Evolutionary conservation across 1,139 yeast genomes (phyloP).

Genomic region (Hyphopichia wangnamkhiaoensis): DNA sequence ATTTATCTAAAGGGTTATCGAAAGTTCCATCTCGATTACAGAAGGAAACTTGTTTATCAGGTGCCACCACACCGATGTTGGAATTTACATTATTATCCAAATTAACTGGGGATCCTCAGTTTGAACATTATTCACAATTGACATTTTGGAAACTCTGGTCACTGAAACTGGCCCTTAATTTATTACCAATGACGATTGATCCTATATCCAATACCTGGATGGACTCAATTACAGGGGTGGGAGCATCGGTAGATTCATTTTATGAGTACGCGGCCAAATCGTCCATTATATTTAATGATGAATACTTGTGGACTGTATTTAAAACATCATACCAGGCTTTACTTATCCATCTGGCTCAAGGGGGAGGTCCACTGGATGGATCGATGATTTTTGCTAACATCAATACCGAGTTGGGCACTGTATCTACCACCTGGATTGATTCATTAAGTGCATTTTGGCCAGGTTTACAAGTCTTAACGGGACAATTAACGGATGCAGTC

Average conservation of each 20-base stretch:
- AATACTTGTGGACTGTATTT: constrained; percentile 61
- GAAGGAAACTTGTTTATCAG: constrained; percentile 79
- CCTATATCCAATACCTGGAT: constrained; percentile 59
- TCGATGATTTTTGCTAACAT: constrained; percentile 64
- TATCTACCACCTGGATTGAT: constrained; percentile 73
- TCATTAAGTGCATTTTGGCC: constrained; percentile 87
- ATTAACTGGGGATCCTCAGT: constrained; percentile 71
- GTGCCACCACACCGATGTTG: constrained; percentile 78
- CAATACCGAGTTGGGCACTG: constrained; percentile 51
- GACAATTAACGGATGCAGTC: constrained; percentile 69
- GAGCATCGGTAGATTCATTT: constrained; percentile 93
- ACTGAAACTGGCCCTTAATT: constrained; percentile 57
- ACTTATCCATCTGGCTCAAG: constrained; percentile 43
- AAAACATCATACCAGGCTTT: constrained; percentile 59
- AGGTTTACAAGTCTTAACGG: constrained; percentile 78
- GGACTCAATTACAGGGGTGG: constrained; percentile 72
- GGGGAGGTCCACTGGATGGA: constrained; percentile 41
- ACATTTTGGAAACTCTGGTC: constrained; percentile 77
- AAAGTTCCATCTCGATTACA: constrained; percentile 43
- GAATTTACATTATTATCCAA: constrained; percentile 76
- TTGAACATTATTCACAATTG: constrained; percentile 59
- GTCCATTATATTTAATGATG: constrained; percentile 71
- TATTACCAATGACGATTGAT: constrained; percentile 79
- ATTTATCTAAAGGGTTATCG: constrained; percentile 53
- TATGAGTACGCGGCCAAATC: constrained; percentile 86